Percentiles rank a stretch among this genome's conserved stretches.
phyloP scores from a whole-genome alignment of 2,329 filamentous ascomycete genomes.

The Penicillium oxalicum region DNA sequence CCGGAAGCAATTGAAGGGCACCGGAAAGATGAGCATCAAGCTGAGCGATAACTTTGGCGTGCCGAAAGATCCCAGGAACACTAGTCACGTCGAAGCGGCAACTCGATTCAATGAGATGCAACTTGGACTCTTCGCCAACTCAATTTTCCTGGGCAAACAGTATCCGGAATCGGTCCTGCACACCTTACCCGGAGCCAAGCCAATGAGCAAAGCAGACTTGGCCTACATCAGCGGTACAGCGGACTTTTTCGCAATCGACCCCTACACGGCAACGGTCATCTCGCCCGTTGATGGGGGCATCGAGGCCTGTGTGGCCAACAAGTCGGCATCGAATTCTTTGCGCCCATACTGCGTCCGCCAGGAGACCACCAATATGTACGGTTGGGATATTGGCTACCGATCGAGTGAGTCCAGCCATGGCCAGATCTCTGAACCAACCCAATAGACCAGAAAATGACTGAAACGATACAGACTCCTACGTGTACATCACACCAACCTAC shows the following conservation, averaged over 20 bases:
- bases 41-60: constrained; percentile 50
- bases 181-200: constrained; percentile 40
- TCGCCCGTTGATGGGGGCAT: constrained; percentile 44
- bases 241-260: constrained; percentile 54
- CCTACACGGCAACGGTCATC: constrained; percentile 54
- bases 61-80: constrained; percentile 34
- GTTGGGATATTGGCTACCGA: constrained; percentile 55
- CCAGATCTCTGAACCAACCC: no score
- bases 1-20: constrained; percentile 41
- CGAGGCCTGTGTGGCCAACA: constrained; percentile 45
- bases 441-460: neutral
- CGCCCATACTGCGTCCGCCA: constrained; percentile 52
- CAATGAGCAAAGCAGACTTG: constrained; percentile 47
- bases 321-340: constrained; percentile 33
- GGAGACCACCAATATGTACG: constrained; percentile 42
- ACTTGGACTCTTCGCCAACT: constrained; percentile 41
- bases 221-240: constrained; percentile 45
- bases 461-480: constrained; percentile 40
- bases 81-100: constrained; percentile 23
- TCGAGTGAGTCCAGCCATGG: constrained; percentile 24
- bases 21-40: constrained; percentile 35
- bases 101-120: constrained; percentile 31
- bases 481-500: constrained; percentile 51
- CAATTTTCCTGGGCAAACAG: constrained; percentile 42
- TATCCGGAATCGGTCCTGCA: constrained; percentile 41